Conservation (phyloP, 345 rosid genomes). For the Pugionium dolabratum region DNA sequence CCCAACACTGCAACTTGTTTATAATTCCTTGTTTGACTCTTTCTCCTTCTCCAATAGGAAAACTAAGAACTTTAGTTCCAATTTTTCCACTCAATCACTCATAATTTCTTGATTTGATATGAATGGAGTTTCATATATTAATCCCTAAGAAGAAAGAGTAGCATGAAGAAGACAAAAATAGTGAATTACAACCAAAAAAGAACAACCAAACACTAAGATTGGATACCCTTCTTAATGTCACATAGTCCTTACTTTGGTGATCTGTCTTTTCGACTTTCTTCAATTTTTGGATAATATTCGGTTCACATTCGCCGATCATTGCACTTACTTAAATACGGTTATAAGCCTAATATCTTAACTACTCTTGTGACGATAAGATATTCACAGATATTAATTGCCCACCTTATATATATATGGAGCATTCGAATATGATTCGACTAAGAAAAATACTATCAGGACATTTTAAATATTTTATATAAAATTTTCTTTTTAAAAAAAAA, state of each 20-base stretch:
- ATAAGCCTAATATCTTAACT: too few species aligned
- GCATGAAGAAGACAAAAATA: slow-evolving; percentile 8
- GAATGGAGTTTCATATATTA: slow-evolving; percentile 31
- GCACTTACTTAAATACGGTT: background rate
- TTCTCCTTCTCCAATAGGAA: slow-evolving; percentile 32
- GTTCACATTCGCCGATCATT: slow-evolving; percentile 1
- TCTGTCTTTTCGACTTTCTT: slow-evolving; percentile 30
- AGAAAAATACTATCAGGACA: too few species aligned
- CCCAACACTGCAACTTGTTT: slow-evolving; percentile 13
- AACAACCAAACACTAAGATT: slow-evolving; percentile 30
- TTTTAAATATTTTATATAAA: too few species aligned
- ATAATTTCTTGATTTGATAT: slow-evolving; percentile 22
- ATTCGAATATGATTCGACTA: too few species aligned
- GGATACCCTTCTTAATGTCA: slow-evolving; percentile 33
- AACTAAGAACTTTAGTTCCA: slow-evolving; percentile 17
- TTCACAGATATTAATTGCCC: too few species aligned
- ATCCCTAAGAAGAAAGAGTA: slow-evolving; percentile 17
- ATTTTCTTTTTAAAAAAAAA: too few species aligned
- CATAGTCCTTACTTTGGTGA: slow-evolving; percentile 39
- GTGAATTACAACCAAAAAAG: slow-evolving; percentile 22
- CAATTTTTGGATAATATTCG: background rate
- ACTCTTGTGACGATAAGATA: too few species aligned
- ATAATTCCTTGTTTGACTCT: slow-evolving; percentile 27
- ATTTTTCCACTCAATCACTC: slow-evolving; percentile 15
- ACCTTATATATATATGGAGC: too few species aligned